Conservation (phyloP, 768 basidiomycete species). For the Filobasidium floriforme region DNA sequence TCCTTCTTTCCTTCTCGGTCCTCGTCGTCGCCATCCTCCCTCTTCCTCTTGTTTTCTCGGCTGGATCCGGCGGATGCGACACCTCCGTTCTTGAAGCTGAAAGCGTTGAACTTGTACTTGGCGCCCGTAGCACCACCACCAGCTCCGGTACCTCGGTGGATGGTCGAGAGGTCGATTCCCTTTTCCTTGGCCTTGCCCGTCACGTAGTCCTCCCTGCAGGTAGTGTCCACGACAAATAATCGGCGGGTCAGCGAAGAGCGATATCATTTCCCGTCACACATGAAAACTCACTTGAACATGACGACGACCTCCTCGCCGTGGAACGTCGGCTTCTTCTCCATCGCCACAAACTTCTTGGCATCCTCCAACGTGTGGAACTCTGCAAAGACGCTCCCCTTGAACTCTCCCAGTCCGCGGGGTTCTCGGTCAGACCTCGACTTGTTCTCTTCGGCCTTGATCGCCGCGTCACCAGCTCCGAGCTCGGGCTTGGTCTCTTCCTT, state of each 20-base stretch:
- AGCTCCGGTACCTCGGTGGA: background rate
- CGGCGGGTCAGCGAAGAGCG: background rate
- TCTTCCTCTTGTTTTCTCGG: slow-evolving; percentile 23
- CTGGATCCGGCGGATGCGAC: background rate
- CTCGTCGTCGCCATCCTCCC: slow-evolving; percentile 22
- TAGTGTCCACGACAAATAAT: background rate
- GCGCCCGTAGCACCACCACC: background rate
- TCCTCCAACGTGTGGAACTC: slow-evolving; percentile 70
- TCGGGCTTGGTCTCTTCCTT: background rate
- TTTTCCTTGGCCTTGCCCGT: slow-evolving; percentile 42
- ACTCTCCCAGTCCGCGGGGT: background rate
- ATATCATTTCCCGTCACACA: background rate
- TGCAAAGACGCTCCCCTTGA: slow-evolving; percentile 77
- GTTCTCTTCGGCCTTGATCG: background rate
- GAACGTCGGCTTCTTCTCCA: slow-evolving; percentile 72
- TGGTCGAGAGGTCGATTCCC: background rate
- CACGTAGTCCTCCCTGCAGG: slow-evolving; percentile 75
- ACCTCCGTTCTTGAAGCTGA: background rate
- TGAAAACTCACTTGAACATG: slow-evolving; percentile 70
- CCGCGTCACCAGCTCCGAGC: background rate
- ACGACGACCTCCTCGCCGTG: slow-evolving; percentile 63
- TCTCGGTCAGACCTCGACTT: background rate
- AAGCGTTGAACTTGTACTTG: slow-evolving; percentile 10
- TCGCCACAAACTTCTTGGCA: slow-evolving; percentile 66
- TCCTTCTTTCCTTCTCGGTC: slow-evolving; percentile 25